Conservation (phyloP, 1,284 basidiomycete species). For the Retiboletus flavoniger region DNA sequence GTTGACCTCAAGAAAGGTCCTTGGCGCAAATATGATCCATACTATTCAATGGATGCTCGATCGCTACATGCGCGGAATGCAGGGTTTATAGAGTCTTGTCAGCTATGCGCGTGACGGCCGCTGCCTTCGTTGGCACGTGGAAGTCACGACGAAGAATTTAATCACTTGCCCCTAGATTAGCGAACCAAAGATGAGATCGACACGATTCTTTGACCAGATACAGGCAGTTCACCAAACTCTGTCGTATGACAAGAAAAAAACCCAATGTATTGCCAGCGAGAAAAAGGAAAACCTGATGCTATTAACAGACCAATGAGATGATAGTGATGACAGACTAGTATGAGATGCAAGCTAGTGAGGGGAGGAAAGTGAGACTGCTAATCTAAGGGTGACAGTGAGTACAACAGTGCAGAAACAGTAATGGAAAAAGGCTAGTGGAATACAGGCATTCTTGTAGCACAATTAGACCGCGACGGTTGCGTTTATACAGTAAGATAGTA, state of each 20-base stretch:
- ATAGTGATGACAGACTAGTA: background rate
- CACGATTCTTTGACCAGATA: background rate
- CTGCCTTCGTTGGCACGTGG: slow-evolving; percentile 19
- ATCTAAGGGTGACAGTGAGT: slow-evolving; percentile 4
- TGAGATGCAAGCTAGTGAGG: slow-evolving; percentile 4
- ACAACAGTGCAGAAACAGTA: slow-evolving; percentile 6
- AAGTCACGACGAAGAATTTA: background rate
- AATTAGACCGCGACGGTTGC: slow-evolving; percentile 21
- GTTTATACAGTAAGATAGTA: slow-evolving; percentile 20
- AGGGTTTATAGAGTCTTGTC: background rate
- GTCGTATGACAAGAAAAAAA: background rate
- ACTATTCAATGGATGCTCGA: background rate
- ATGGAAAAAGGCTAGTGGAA: slow-evolving; percentile 5
- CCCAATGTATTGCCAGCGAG: slow-evolving; percentile 9
- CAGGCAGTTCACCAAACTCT: background rate
- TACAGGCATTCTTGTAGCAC: slow-evolving; percentile 19
- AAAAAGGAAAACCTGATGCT: slow-evolving; percentile 2
- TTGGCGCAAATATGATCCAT: background rate
- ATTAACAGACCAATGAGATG: slow-evolving; percentile 3
- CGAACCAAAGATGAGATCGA: slow-evolving; percentile 4
- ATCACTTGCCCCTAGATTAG: background rate
- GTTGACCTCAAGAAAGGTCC: background rate
- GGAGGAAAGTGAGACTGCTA: background rate
- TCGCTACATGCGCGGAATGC: background rate
- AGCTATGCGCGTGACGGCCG: background rate